phyloP scores from a whole-genome alignment of 805 yeast genomes.

The Suhomyces pyralidae region DNA sequence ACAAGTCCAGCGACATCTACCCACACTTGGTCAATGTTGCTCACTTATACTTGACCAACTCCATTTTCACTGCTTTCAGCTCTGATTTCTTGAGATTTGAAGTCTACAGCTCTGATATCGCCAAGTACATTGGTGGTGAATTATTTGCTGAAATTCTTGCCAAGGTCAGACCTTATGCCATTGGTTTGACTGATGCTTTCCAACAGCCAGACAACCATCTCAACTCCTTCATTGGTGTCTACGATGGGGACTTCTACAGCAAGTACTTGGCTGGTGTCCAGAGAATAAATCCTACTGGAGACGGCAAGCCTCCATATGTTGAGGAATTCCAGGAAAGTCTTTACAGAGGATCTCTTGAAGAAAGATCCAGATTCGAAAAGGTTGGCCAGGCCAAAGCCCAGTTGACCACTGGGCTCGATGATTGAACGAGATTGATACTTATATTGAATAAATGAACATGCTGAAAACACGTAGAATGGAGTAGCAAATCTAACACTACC shows the following conservation, averaged over 20 bases:
- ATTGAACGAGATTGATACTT: background rate
- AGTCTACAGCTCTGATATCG: conserved; percentile 30
- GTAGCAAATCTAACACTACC: too few relatives aligned
- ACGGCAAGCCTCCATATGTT: conserved; percentile 54
- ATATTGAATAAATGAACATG: background rate
- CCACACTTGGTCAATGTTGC: conserved; percentile 28
- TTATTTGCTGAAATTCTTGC: conserved; percentile 31
- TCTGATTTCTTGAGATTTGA: conserved; percentile 37
- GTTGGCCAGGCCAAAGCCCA: conserved; percentile 12
- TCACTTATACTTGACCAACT: conserved; percentile 31
- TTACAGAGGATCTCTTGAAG: conserved; percentile 30
- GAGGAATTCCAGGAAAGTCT: conserved; percentile 33
- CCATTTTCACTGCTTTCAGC: conserved; percentile 32
- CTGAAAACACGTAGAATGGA: too few relatives aligned
- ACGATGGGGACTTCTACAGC: conserved; percentile 79
- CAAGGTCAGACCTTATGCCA: conserved; percentile 39
- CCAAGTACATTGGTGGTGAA: conserved; percentile 23
- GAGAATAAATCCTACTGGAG: conserved; percentile 43
- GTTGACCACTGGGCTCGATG: background rate
- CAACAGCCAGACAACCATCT: conserved; percentile 75
- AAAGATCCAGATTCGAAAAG: conserved; percentile 32
- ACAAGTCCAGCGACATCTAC: conserved; percentile 17
- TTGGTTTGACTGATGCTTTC: conserved; percentile 70
- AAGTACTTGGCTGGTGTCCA: conserved; percentile 64
- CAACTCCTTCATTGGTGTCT: conserved; percentile 78